Evolutionary conservation across 495 filamentous ascomycete species (phyloP), one percentile per base, ranked within the genome.

Genomic region (Oidiodendron maius): DNA sequence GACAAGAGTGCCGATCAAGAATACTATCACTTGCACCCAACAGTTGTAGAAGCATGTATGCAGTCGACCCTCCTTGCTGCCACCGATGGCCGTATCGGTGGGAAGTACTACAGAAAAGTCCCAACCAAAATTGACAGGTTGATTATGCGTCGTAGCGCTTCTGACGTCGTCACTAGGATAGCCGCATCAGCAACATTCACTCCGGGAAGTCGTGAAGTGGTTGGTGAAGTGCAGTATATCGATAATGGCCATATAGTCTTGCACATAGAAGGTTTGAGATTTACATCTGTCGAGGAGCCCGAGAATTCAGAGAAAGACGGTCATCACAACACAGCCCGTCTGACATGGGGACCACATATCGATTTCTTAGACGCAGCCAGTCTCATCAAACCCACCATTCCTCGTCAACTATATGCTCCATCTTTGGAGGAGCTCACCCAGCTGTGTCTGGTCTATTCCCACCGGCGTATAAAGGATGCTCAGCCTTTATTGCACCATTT

Each of bases 251-350:
- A 37, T 5, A 37, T 17, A 4, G 35, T 37, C 5, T n/a, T 37
- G 4, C 3, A 37, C 4, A 37, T 37, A 4, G n/a, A 37, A 37
- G 35, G 35, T 13, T 4, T n/a, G 13, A 5, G 18, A 37, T 17
- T 5, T 4, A 3, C 35, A 11, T 15, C 16, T 4, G 21, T 20
- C 12, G 15, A 4, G 17, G 23, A 4, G 11, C 17, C 4, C 3
- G 15, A 48, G 21, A 41, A 17, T 20, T 2, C 23, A 15, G 28
- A 50, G 23, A n/a, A 15, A 13, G n/a, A 66, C 68, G 11, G 47
- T 59, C 15, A 67, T 69, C 46, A 42, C 59, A 0, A 24, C 40
- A 4, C 45, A 48, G 12, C 45, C 30, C 3, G 22, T 13, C 18
- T 30, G 40, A 4, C n/a, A 37, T 52, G 49, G 49, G 26, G 30